Evolutionary conservation across 495 filamentous ascomycete species (phyloP).

Genomic region (Penicillium ochrochloron): DNA sequence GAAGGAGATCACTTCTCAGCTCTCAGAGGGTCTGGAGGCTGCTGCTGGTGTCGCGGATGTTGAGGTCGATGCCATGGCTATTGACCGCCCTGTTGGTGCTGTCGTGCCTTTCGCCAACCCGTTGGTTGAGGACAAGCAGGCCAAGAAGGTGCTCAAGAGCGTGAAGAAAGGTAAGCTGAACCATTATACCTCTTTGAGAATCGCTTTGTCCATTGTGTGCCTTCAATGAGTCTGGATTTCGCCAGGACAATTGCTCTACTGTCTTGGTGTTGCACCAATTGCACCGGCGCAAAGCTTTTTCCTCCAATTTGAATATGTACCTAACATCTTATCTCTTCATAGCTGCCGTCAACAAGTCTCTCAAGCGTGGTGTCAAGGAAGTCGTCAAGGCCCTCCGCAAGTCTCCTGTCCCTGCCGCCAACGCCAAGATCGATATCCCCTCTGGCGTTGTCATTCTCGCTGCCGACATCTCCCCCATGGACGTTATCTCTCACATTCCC

Average conservation of each 20-base stretch:
- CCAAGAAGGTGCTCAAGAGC: slow-evolving; percentile 90
- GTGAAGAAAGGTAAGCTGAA: slow-evolving; percentile 83
- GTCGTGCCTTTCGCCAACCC: slow-evolving; percentile 94
- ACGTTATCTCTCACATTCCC: slow-evolving; percentile 96
- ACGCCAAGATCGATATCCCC: slow-evolving; percentile 55
- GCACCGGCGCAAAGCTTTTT: slow-evolving; percentile 14
- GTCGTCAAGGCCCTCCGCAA: slow-evolving; percentile 96
- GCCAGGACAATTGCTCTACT: background rate
- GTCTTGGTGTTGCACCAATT: background rate
- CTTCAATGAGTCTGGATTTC: slow-evolving; percentile 1
- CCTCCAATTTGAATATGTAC: slow-evolving; percentile 2
- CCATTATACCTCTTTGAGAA: background rate
- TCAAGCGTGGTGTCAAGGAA: slow-evolving; percentile 98
- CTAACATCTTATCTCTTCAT: slow-evolving; percentile 26
- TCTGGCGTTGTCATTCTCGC: slow-evolving; percentile 86
- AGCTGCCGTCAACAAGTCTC: slow-evolving; percentile 91
- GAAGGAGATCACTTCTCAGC: slow-evolving; percentile 61
- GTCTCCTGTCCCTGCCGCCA: slow-evolving; percentile 62
- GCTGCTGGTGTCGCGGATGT: slow-evolving; percentile 42
- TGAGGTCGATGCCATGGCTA: slow-evolving; percentile 54
- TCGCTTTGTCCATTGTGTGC: background rate
- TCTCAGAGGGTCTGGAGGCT: slow-evolving; percentile 54
- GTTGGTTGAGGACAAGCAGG: slow-evolving; percentile 84
- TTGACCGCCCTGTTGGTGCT: slow-evolving; percentile 65
- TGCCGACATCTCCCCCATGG: slow-evolving; percentile 95